Conservation (phyloP, 1,284 basidiomycete species). For the Marasmius tenuissimus region DNA sequence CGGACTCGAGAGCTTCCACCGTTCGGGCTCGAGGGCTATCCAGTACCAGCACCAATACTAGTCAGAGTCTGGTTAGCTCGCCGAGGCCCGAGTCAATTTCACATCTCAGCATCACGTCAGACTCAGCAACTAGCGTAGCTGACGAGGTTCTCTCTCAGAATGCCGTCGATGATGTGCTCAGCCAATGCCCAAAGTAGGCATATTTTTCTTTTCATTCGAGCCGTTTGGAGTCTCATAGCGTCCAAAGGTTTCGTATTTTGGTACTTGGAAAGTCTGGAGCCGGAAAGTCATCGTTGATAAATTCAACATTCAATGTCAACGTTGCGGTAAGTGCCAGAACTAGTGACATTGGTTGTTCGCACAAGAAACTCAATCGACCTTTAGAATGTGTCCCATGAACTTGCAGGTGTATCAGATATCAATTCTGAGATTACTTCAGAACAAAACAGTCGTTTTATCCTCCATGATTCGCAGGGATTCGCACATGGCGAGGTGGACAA, state of each 20-base stretch:
- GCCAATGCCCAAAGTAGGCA: constrained; percentile 1
- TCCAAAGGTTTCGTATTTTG: constrained; percentile 15
- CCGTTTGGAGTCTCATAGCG: background rate
- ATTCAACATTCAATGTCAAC: constrained; percentile 22
- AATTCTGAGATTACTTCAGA: constrained; percentile 21
- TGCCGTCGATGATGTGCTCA: constrained; percentile 3
- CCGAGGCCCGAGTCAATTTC: background rate
- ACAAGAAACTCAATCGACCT: background rate
- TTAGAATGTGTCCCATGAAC: constrained; percentile 20
- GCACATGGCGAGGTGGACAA: constrained; percentile 23
- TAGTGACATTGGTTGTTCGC: background rate
- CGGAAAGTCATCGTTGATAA: constrained; percentile 26
- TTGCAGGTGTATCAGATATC: constrained; percentile 22
- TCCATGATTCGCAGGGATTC: constrained; percentile 29
- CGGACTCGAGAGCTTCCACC: too few relatives aligned
- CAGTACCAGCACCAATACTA: too few relatives aligned
- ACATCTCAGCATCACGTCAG: background rate
- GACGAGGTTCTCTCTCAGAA: background rate
- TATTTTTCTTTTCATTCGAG: background rate
- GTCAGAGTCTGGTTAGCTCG: too few relatives aligned
- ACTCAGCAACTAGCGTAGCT: background rate
- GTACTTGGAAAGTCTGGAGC: constrained; percentile 21
- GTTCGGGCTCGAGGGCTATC: too few relatives aligned
- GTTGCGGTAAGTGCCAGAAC: constrained; percentile 14
- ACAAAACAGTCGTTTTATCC: constrained; percentile 24